These are phyloP conservation scores for Cryphonectria japonica DNA, from an alignment of 2,329 filamentous ascomycete species.

Conservation along the genomic window DNA sequence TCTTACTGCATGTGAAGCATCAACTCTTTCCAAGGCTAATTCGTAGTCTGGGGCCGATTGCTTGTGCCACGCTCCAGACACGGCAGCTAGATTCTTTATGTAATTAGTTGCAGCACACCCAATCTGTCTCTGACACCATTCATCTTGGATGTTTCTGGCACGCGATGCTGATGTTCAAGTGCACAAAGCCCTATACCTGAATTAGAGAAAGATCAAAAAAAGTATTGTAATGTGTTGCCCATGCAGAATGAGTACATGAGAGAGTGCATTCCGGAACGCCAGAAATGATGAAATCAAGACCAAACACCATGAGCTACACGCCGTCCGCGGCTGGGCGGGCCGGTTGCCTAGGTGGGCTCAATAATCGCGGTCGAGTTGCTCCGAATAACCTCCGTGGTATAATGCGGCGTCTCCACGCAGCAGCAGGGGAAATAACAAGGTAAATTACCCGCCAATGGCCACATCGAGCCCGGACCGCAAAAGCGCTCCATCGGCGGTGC, in stretches of 20 bases:
- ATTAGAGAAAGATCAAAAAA: neutral
- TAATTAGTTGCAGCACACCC: neutral
- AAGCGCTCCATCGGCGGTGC: neutral
- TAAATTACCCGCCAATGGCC: conserved; percentile 24
- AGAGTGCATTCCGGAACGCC: neutral
- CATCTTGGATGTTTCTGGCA: neutral
- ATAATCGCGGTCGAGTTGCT: conserved; percentile 21
- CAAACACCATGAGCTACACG: too few species aligned
- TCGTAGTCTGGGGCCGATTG: neutral
- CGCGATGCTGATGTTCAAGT: neutral
- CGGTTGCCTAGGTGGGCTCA: conserved; percentile 15
- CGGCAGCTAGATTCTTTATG: neutral
- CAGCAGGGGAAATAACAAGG: neutral
- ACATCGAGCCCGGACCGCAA: neutral
- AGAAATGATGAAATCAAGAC: neutral
- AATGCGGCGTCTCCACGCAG: conserved; percentile 10
- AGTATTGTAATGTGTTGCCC: too few species aligned
- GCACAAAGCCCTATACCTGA: neutral
- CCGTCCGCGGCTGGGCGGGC: neutral
- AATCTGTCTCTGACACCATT: neutral
- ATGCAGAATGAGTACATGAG: neutral
- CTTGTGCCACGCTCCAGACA: neutral
- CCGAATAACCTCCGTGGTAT: conserved; percentile 17
- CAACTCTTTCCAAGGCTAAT: neutral
- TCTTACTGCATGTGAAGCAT: neutral